These are phyloP conservation scores for Sclerotinia glacialis DNA, from an alignment of 2,329 filamentous ascomycete species.

Conservation along the genomic window DNA sequence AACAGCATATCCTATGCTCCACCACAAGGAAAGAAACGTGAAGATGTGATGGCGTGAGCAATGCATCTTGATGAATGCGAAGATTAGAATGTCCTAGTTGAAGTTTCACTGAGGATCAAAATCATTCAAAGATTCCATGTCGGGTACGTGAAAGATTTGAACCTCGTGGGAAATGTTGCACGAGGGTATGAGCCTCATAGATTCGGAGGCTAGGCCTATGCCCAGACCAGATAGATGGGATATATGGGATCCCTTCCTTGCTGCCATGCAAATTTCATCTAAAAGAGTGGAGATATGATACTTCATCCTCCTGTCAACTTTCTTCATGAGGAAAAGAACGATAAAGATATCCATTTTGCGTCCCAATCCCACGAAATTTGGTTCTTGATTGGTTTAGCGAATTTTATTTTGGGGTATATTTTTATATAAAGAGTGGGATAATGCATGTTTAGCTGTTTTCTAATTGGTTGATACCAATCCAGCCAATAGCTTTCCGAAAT, in stretches of 20 bases:
- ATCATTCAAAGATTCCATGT: constrained; percentile 8
- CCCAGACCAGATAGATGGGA: constrained; percentile 8
- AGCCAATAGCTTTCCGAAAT: constrained; percentile 6
- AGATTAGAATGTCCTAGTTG: neutral
- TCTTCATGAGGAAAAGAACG: neutral
- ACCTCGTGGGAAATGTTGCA: neutral
- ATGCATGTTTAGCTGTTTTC: neutral
- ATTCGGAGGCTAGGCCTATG: neutral
- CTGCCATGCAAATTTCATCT: neutral
- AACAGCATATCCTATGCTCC: constrained; percentile 13
- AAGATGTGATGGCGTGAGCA: neutral
- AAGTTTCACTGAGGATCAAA: neutral
- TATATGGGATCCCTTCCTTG: constrained; percentile 7
- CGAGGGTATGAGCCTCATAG: neutral
- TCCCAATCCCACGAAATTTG: too few species aligned
- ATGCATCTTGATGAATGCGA: constrained; percentile 1
- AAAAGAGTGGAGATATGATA: constrained; percentile 10
- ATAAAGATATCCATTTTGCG: neutral
- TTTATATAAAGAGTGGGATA: neutral
- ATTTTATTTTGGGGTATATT: neutral
- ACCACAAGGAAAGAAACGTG: constrained; percentile 1
- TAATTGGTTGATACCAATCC: neutral
- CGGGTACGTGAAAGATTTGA: constrained; percentile 14
- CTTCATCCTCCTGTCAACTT: neutral
- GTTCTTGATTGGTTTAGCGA: neutral